Base-by-base conservation (phyloP, 2,329 filamentous ascomycete genomes). In the Aspergillus pseudotamarii region DNA sequence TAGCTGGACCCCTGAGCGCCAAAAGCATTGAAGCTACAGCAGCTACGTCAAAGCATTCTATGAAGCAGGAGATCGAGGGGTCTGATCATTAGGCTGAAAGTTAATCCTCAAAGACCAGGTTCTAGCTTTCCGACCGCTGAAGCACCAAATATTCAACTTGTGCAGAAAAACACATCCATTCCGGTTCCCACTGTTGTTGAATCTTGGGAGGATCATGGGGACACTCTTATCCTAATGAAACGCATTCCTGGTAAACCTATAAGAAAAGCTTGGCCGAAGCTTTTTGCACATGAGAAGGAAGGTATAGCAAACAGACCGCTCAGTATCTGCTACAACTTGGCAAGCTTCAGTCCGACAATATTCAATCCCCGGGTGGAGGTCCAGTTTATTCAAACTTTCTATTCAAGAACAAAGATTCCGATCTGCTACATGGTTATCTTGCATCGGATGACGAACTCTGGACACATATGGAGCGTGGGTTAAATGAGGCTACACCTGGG, bases 51-150 rank as follows among this genome's bases (percentile, higher is more conserved):
- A 64, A 53, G 23, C 67, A 4, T 65, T 69, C 66, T 73, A 74
- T 55, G 69, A 61, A 21, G 66, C 63, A 4, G 60, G 67, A 57
- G 58, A 73, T 48, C 71, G 72, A 14, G 74, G 69, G 2, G 69
- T 71, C 16, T 76, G 74, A 73, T 70, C 69, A 4, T n/a, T 76
- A 26, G 75, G 75, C 6, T 73, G 73, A 16, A 66, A 69, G 0
- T 48, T 73, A 23, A 71, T 76, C 21, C 41, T 76, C 4, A 76
- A 76, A 64, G 71, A 76, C 36, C 63, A 53, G 45, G 68, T 12
- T 3, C 61, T 51, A 66, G 16, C 11, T 58, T 50, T 53, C 62
- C 65, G 19, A 65, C 59, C 21, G 32, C 34, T 32, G 66, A 72
- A 48, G 63, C 60, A 19, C 48, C 61, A 34, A 72, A 69, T 51